Conservation (phyloP, 1,284 basidiomycete genomes). For the Exsudoporus floridanus region DNA sequence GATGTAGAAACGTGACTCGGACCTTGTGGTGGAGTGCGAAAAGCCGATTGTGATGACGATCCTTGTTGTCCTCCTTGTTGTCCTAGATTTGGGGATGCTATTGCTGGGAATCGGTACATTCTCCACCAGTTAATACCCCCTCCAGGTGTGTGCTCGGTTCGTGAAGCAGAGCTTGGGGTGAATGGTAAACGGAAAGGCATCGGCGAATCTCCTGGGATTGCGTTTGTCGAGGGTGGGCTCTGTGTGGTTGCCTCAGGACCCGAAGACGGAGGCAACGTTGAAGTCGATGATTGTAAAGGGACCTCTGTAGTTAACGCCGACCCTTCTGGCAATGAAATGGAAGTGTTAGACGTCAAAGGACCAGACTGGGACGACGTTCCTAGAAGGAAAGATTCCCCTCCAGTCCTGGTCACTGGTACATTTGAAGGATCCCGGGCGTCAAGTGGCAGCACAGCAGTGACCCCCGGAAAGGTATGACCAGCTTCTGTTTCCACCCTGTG, state of each 20-base stretch:
- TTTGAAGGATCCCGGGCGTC: constrained; percentile 27
- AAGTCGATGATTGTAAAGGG: constrained; percentile 3
- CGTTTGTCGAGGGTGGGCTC: constrained; percentile 3
- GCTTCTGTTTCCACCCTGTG: constrained; percentile 21
- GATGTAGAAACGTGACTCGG: constrained; percentile 17
- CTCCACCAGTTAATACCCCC: constrained; percentile 79
- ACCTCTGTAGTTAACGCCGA: constrained; percentile 1
- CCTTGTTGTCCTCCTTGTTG: constrained; percentile 20
- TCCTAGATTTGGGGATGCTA: constrained; percentile 38
- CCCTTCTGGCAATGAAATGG: constrained; percentile 8
- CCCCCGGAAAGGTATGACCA: constrained; percentile 12
- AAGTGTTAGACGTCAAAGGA: constrained; percentile 7
- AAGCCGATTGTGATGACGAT: constrained; percentile 19
- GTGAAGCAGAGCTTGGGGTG: constrained; percentile 29
- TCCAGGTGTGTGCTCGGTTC: constrained; percentile 35
- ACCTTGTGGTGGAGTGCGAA: constrained; percentile 19
- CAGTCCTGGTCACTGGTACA: constrained; percentile 11
- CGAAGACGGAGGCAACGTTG: constrained; percentile 1
- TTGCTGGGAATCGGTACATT: constrained; percentile 72
- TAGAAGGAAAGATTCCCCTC: constrained; percentile 14
- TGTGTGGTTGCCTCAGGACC: constrained; percentile 1
- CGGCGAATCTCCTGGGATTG: constrained; percentile 18
- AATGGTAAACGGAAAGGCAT: constrained; percentile 36
- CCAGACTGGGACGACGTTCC: constrained; percentile 16
- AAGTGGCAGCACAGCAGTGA: constrained; percentile 25